Evolutionary conservation across 352 stramenopile genomes (phyloP).

Genomic region (Globisporangium megalacanthum): DNA sequence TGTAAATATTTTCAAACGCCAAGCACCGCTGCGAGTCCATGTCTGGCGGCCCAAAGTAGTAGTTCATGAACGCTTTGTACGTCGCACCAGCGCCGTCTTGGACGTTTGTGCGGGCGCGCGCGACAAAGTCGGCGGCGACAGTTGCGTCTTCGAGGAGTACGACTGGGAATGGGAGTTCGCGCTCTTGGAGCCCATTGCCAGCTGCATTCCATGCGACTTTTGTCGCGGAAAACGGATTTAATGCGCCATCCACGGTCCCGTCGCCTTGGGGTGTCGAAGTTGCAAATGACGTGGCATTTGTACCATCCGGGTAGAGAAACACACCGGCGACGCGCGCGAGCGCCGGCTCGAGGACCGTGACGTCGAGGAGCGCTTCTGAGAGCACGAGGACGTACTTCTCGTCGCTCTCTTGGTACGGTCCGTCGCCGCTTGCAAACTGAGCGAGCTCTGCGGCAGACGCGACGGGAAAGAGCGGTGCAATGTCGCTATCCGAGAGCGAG

Average conservation of each 20-base stretch:
- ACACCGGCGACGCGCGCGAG: constrained; percentile 43
- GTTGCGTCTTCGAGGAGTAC: constrained; percentile 48
- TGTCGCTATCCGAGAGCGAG: constrained; percentile 42
- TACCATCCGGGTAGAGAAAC: constrained; percentile 44
- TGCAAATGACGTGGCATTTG: constrained; percentile 47
- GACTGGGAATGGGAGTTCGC: constrained; percentile 55
- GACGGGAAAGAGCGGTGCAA: constrained; percentile 52
- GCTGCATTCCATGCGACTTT: constrained; percentile 66
- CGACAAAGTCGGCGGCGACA: constrained; percentile 33
- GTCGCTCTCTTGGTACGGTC: constrained; percentile 16
- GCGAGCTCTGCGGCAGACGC: constrained; percentile 31
- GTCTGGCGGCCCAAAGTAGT: constrained; percentile 70
- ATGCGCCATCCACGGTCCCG: constrained; percentile 41
- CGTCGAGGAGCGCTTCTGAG: constrained; percentile 48
- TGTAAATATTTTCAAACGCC: constrained; percentile 74
- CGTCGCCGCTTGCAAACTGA: constrained; percentile 29
- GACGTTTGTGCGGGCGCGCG: constrained; percentile 54
- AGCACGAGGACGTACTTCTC: constrained; percentile 63
- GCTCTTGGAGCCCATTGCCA: constrained; percentile 38
- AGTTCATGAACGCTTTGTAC: constrained; percentile 79
- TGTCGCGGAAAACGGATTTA: constrained; percentile 63
- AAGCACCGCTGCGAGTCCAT: constrained; percentile 76
- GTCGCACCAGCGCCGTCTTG: constrained; percentile 35
- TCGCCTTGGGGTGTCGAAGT: constrained; percentile 50
- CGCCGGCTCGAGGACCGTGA: constrained; percentile 23